These are phyloP conservation scores for Beauveria medogensis DNA, from an alignment of 2,329 filamentous ascomycete species.

Conservation along the genomic window DNA sequence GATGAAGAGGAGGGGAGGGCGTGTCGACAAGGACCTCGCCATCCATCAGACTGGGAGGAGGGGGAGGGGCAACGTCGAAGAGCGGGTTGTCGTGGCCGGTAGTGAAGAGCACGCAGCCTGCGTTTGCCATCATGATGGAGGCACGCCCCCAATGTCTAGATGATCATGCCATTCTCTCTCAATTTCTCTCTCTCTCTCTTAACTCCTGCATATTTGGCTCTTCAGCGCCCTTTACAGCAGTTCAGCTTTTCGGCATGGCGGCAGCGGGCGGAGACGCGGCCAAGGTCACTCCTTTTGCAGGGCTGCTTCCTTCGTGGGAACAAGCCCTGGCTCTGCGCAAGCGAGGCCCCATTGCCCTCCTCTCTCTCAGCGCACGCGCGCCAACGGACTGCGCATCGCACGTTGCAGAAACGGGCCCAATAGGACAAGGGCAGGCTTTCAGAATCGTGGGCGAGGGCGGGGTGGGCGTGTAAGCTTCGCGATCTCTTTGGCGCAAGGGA, in stretches of 20 bases:
- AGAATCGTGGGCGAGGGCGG: background rate
- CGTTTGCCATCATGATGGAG: background rate
- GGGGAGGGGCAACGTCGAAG: background rate
- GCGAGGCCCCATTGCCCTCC: background rate
- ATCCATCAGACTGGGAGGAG: background rate
- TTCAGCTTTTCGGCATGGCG: background rate
- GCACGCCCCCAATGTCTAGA: slow-evolving; percentile 5
- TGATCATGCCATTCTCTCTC: background rate
- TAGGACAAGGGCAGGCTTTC: background rate
- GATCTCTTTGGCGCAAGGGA: background rate
- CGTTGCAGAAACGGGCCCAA: background rate
- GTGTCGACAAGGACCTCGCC: background rate
- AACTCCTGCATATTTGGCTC: too few species aligned
- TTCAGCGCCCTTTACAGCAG: background rate
- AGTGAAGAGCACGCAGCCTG: background rate
- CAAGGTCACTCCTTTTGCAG: background rate
- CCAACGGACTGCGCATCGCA: background rate
- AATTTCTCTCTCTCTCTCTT: background rate
- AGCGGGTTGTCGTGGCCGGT: background rate
- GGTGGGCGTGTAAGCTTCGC: background rate
- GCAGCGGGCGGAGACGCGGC: background rate
- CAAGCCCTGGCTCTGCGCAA: background rate
- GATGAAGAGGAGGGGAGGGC: slow-evolving; percentile 10
- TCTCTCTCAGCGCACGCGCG: background rate
- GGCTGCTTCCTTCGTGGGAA: background rate